Evolutionary conservation across 2,329 filamentous ascomycete species (phyloP).

Genomic region (Fusarium cicatricum): DNA sequence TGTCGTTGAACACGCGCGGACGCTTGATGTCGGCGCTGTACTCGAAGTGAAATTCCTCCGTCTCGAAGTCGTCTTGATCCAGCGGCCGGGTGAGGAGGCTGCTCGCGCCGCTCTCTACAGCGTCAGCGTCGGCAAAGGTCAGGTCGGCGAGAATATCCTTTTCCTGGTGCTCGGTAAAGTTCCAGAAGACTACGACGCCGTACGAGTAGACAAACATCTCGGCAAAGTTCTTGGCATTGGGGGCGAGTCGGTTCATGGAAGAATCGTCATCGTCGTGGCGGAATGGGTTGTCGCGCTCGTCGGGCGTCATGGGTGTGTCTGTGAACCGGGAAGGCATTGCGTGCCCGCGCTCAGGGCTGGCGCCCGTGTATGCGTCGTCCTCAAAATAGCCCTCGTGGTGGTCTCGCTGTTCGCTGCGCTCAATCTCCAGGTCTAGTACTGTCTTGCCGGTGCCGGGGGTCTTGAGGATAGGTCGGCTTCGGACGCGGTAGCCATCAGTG

Average conservation of each 20-base stretch:
- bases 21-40: constrained; percentile 88
- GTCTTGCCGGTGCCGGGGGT: constrained; percentile 90
- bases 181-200: constrained; percentile 98
- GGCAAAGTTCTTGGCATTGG: constrained; percentile 80
- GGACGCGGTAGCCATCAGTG: constrained; percentile 83
- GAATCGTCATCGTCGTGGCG: constrained; percentile 54
- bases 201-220: constrained; percentile 99
- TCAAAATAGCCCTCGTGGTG: constrained; percentile 93
- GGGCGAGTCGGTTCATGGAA: constrained; percentile 67
- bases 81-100: constrained; percentile 81
- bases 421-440: constrained; percentile 93
- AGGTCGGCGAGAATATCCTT: constrained; percentile 96
- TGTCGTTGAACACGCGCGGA: constrained; percentile 96
- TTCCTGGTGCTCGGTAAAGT: constrained; percentile 94
- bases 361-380: constrained; percentile 66
- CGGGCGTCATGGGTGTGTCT: constrained; percentile 41
- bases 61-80: constrained; percentile 92
- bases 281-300: constrained; percentile 43
- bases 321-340: constrained; percentile 44
- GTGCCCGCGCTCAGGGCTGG: constrained; percentile 45
- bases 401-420: constrained; percentile 87
- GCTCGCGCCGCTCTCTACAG: constrained; percentile 65
- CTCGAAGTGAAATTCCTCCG: constrained; percentile 98
- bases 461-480: constrained; percentile 90
- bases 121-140: constrained; percentile 80